phyloP scores from a whole-genome alignment of 352 stramenopile species.

The Phytophthora syringae region DNA sequence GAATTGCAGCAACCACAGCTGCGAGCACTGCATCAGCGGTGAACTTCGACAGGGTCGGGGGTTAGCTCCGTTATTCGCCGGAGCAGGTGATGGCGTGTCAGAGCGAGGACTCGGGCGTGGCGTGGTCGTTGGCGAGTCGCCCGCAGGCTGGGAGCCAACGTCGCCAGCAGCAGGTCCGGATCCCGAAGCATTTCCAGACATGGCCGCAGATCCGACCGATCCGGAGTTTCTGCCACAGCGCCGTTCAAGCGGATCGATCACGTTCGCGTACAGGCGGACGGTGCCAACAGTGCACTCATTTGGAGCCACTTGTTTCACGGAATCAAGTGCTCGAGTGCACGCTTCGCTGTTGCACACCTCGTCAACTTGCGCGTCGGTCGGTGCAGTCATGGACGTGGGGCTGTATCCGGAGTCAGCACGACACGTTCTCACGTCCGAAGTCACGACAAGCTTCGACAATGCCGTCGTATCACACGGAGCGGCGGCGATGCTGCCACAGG shows the following conservation, averaged over 20 bases:
- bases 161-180: conserved; percentile 20
- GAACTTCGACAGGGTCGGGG: conserved; percentile 16
- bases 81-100: conserved; percentile 4
- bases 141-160: conserved; percentile 7
- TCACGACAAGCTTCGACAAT: conserved; percentile 34
- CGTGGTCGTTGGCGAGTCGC: conserved; percentile 12
- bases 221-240: conserved; percentile 23
- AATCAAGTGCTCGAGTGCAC: conserved; percentile 34
- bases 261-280: conserved; percentile 31
- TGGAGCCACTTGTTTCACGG: conserved; percentile 32
- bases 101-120: conserved; percentile 8
- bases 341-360: conserved; percentile 39
- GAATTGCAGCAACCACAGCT: conserved; percentile 14
- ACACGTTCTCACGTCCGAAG: conserved; percentile 38
- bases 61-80: conserved; percentile 18
- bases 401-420: conserved; percentile 39
- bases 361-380: conserved; percentile 33
- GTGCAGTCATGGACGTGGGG: conserved; percentile 30
- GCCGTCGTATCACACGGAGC: conserved; percentile 32
- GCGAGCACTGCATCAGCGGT: conserved; percentile 22
- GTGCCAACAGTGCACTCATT: conserved; percentile 39
- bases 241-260: conserved; percentile 30
- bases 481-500: conserved; percentile 7
- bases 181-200: conserved; percentile 7
- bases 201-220: conserved; percentile 6